phyloP scores from a whole-genome alignment of 306 rosid genomes.

The Casuarina cunninghamiana region DNA sequence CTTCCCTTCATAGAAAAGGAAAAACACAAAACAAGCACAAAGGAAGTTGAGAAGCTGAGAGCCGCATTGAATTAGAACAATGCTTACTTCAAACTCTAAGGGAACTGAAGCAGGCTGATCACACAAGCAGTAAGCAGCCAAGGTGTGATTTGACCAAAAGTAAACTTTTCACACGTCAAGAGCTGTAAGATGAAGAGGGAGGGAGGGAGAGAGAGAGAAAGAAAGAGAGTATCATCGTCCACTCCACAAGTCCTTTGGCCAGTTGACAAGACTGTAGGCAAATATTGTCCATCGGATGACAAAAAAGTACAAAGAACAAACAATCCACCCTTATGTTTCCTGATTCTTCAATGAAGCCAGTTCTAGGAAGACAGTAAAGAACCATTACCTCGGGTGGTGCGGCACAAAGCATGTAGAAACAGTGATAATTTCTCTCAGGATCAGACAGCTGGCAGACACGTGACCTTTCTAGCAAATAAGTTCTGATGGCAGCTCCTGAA shows the following conservation, averaged over 20 bases:
- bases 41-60: too few relatives aligned
- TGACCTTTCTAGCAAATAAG: conserved; percentile 97
- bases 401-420: conserved; percentile 99
- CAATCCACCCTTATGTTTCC: conserved; percentile 19
- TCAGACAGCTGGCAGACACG: conserved; percentile 99
- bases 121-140: too few relatives aligned
- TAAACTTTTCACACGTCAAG: background rate
- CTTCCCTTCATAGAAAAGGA: too few relatives aligned
- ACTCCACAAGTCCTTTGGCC: conserved; percentile 7
- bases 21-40: too few relatives aligned
- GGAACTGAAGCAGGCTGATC: too few relatives aligned
- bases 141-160: background rate
- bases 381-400: conserved; percentile 85
- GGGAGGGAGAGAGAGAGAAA: background rate
- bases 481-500: conserved; percentile 99
- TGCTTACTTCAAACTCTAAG: too few relatives aligned
- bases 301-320: conserved; percentile 21
- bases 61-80: too few relatives aligned
- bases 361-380: conserved; percentile 18
- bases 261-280: conserved; percentile 2
- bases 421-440: conserved; percentile 98
- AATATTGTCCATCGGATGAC: conserved; percentile 23
- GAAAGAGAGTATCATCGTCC: conserved; percentile 1
- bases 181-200: background rate
- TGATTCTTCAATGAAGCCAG: conserved; percentile 24